Percentiles rank a stretch among this genome's conserved stretches.
These are phyloP conservation scores for Penicillium olsonii DNA, from an alignment of 2,329 filamentous ascomycete genomes.

Conservation along the genomic window DNA sequence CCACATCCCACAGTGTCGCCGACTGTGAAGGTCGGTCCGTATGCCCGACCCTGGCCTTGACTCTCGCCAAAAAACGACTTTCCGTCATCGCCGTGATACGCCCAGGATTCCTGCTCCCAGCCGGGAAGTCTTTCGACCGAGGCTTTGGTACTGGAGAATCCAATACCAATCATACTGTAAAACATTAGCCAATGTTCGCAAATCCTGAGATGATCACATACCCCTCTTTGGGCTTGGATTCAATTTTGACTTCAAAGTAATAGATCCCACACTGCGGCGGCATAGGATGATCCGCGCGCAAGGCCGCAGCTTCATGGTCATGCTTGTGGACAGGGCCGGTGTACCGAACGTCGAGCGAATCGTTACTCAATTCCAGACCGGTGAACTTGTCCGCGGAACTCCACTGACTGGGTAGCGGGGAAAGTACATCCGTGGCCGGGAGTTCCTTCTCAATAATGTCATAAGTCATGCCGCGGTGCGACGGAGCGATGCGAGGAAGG, in stretches of 20 bases:
- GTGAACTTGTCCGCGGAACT: slow-evolving; percentile 73
- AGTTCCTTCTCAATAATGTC: slow-evolving; percentile 79
- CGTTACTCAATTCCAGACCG: slow-evolving; percentile 71
- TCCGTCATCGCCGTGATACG: slow-evolving; percentile 68
- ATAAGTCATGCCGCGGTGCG: slow-evolving; percentile 76
- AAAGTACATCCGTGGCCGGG: slow-evolving; percentile 61
- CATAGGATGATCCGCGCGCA: slow-evolving; percentile 84
- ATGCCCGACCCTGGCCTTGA: slow-evolving; percentile 55
- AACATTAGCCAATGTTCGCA: neutral
- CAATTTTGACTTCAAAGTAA: slow-evolving; percentile 78
- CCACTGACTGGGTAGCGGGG: slow-evolving; percentile 79
- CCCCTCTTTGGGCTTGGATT: slow-evolving; percentile 69
- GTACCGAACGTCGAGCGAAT: slow-evolving; percentile 72
- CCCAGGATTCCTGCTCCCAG: slow-evolving; percentile 67
- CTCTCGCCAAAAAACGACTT: slow-evolving; percentile 62
- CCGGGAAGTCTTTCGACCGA: slow-evolving; percentile 63
- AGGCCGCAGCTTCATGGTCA: slow-evolving; percentile 75
- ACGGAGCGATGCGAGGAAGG: slow-evolving; percentile 60
- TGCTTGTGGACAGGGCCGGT: slow-evolving; percentile 57
- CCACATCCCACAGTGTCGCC: slow-evolving; percentile 66
- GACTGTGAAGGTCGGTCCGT: slow-evolving; percentile 61
- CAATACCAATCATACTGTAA: slow-evolving; percentile 52
- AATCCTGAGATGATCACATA: slow-evolving; percentile 39
- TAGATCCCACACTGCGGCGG: slow-evolving; percentile 89
- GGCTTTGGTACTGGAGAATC: slow-evolving; percentile 62